Conservation (phyloP, 441 rosid species). For the Hura crepitans region DNA sequence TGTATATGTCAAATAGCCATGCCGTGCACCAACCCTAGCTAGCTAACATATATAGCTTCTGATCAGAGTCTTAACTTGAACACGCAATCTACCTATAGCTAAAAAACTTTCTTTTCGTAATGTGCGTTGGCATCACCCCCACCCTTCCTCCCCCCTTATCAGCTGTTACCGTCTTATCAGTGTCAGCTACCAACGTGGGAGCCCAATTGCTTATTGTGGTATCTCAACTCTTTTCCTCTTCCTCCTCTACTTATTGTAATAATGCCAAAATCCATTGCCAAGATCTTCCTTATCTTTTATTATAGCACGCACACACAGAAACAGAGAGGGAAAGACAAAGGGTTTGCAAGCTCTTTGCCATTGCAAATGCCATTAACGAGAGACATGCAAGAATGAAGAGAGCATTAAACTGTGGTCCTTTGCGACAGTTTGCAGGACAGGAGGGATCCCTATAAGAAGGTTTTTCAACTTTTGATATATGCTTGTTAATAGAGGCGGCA, state of each 20-base stretch:
- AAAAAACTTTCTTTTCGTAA: too few species aligned
- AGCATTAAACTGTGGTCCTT: too few species aligned
- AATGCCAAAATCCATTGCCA: background rate
- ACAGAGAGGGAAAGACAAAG: too few species aligned
- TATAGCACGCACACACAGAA: too few species aligned
- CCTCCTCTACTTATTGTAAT: background rate
- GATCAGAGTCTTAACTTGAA: background rate
- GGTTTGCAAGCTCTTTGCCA: too few species aligned
- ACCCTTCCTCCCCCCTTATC: background rate
- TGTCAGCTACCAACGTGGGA: constrained; percentile 20
- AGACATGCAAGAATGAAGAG: too few species aligned
- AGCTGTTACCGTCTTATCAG: constrained; percentile 17
- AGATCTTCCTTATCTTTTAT: background rate
- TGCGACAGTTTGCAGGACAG: background rate
- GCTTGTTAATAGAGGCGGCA: constrained; percentile 19
- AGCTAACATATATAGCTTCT: constrained; percentile 7
- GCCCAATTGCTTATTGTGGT: background rate
- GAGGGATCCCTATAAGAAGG: constrained; percentile 37
- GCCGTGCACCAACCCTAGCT: constrained; percentile 9
- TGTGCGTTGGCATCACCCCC: background rate
- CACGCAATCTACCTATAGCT: constrained; percentile 14
- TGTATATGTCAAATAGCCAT: background rate
- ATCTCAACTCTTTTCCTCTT: too few species aligned
- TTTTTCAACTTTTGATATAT: constrained; percentile 16
- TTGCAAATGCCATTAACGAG: too few species aligned